phyloP scores from a whole-genome alignment of 768 basidiomycete species.

The Boletus vinaceobasis region DNA sequence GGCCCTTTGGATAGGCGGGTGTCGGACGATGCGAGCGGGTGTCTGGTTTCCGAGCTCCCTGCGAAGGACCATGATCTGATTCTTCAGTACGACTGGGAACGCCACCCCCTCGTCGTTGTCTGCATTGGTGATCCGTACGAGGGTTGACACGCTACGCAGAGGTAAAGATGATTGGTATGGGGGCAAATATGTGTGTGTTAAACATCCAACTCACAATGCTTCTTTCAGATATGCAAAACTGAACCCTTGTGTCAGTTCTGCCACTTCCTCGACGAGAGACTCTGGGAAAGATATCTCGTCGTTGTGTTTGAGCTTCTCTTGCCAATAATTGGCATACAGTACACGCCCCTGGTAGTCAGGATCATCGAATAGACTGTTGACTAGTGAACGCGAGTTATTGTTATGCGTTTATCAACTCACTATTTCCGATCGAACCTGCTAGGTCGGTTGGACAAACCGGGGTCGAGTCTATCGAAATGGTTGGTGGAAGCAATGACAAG shows the following conservation, averaged over 20 bases:
- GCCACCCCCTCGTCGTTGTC: constrained; percentile 45
- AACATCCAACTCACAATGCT: constrained; percentile 61
- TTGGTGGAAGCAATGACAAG: constrained; percentile 80
- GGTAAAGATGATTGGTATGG: background rate
- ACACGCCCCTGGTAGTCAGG: constrained; percentile 62
- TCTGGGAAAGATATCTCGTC: constrained; percentile 66
- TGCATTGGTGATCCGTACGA: constrained; percentile 60
- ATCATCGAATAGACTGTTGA: constrained; percentile 62
- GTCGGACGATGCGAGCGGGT: background rate
- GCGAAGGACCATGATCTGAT: constrained; percentile 58
- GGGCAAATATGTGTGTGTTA: background rate
- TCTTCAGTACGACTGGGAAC: constrained; percentile 52
- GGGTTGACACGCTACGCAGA: constrained; percentile 57
- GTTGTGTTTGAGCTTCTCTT: constrained; percentile 66
- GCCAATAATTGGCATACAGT: constrained; percentile 78
- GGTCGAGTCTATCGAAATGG: constrained; percentile 77
- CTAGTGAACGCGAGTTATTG: background rate
- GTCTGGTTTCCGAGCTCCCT: constrained; percentile 58
- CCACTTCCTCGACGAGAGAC: constrained; percentile 55
- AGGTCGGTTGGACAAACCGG: constrained; percentile 71
- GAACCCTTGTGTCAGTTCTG: constrained; percentile 59
- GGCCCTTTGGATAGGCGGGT: background rate
- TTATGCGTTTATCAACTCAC: constrained; percentile 40
- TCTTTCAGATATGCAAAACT: constrained; percentile 90
- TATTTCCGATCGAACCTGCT: constrained; percentile 87